Percentiles rank a stretch among this genome's conserved stretches.
Evolutionary conservation across 768 basidiomycete species (phyloP).

Genomic region (Leccinum boreale): DNA sequence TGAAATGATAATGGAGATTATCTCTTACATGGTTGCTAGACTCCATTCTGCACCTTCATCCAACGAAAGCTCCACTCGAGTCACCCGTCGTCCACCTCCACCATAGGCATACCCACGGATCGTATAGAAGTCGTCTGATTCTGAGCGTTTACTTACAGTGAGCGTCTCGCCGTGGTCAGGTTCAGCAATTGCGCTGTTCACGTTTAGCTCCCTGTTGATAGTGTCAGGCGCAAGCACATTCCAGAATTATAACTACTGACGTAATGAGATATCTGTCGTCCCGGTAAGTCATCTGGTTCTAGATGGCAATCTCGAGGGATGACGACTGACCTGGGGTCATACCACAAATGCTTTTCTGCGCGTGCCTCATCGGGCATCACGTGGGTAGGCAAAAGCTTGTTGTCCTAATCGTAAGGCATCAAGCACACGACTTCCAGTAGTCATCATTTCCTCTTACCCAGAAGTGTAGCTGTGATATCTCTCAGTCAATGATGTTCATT

Average conservation of each 20-base stretch:
- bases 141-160: conserved; percentile 3
- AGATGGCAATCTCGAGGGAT: neutral
- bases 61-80: conserved; percentile 54
- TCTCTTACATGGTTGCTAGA: conserved; percentile 38
- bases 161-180: conserved; percentile 55
- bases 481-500: neutral
- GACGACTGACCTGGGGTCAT: conserved; percentile 40
- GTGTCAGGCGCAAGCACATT: conserved; percentile 20
- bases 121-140: conserved; percentile 31
- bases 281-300: neutral
- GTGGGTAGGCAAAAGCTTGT: conserved; percentile 57
- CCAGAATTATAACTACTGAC: conserved; percentile 17
- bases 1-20: neutral
- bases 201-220: conserved; percentile 51
- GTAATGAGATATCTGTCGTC: conserved; percentile 31
- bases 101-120: conserved; percentile 59
- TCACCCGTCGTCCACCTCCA: conserved; percentile 57
- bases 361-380: conserved; percentile 51
- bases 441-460: conserved; percentile 22
- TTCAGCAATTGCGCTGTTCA: conserved; percentile 53
- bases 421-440: neutral
- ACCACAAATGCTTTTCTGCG: conserved; percentile 52
- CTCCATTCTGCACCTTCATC: conserved; percentile 52
- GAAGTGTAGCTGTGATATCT: conserved; percentile 31
- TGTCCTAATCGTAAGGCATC: conserved; percentile 35